Evolutionary conservation across 371 early-diverging fungal genomes (phyloP), one percentile per base, ranked within the genome.

Genomic region (Actinomucor elegans): DNA sequence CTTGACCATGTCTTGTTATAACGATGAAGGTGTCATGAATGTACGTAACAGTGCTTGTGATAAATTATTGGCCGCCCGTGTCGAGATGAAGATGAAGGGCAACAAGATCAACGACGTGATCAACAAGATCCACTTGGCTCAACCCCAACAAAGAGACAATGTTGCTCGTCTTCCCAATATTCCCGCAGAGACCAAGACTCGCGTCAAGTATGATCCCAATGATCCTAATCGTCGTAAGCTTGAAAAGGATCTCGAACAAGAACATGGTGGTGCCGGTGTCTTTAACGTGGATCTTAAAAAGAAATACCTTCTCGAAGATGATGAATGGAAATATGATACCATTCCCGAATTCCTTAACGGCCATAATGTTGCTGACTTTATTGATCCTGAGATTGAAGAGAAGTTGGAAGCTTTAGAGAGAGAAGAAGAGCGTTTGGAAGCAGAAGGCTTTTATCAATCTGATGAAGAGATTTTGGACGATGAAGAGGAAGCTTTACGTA

Each of bases 341-440:
- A 96, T 99, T 55, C 99, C 99, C 37, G 99, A 99, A 79, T 94
- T 99, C 77, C 89, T 94, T 86, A 93, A 99, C 68, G 99, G 99
- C 66, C 97, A 97, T 83, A 99, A 99, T 80, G 88, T 99, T 34
- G 94, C 96, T 32, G 99, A 99, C 83, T 99, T 98, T 75, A 81
- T 99, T 67, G 99, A 99, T 83, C 83, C 94, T 36, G 98, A 99
- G 15, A 98, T 99, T 72, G 95, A 92, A 70, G 93, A 91, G 73
- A 92, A 92, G 64, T 80, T 99, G 64, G 92, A 91, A 32, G 94
- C 91, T 53, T 83, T 99, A 46, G 99, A 99, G 75, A 85, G 91
- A 57, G 99, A 99, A 74, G 99, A 98, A 80, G 98, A 97, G 75
- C 77, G 87, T 47, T 76, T 97, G 33, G 88, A 85, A 28, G 88